Evolutionary conservation across 2,329 filamentous ascomycete genomes (phyloP).

Genomic region (Neofusicoccum cordaticola): DNA sequence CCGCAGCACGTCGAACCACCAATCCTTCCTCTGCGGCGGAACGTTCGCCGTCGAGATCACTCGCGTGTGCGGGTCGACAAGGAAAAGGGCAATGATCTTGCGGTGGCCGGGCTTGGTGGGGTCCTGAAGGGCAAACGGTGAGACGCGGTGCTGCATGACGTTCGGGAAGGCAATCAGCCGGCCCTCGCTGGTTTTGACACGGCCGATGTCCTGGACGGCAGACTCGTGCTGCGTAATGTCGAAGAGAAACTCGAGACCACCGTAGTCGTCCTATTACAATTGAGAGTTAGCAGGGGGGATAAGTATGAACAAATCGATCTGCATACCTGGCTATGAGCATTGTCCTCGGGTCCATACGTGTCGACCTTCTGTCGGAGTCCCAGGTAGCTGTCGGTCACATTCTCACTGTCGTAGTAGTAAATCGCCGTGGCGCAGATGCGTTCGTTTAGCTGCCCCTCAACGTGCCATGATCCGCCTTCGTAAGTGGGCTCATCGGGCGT

Average conservation of each 20-base stretch:
- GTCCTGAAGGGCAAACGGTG: constrained; percentile 51
- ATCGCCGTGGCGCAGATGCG: constrained; percentile 61
- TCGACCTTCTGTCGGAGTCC: constrained; percentile 45
- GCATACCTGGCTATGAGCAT: not conserved
- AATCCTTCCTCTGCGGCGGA: too few species aligned
- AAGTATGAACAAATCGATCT: constrained; percentile 21
- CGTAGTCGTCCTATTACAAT: constrained; percentile 25
- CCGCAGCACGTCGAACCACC: too few species aligned
- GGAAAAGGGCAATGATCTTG: constrained; percentile 57
- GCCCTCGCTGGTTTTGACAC: constrained; percentile 46
- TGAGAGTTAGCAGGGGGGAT: constrained; percentile 28
- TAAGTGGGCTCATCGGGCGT: constrained; percentile 56
- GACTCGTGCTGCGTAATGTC: constrained; percentile 36
- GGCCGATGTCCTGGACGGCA: constrained; percentile 47
- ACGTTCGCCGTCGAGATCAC: constrained; percentile 51
- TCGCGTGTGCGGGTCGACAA: constrained; percentile 55
- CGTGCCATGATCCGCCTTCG: constrained; percentile 53
- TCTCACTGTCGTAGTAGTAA: constrained; percentile 59
- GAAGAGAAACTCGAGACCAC: constrained; percentile 36
- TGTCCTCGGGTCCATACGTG: constrained; percentile 16
- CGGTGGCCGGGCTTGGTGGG: constrained; percentile 52
- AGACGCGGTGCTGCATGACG: constrained; percentile 51
- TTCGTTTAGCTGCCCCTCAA: constrained; percentile 51
- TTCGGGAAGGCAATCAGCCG: constrained; percentile 58
- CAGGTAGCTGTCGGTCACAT: constrained; percentile 54